phyloP scores from a whole-genome alignment of 1,284 basidiomycete species.

The Melampsora americana region DNA sequence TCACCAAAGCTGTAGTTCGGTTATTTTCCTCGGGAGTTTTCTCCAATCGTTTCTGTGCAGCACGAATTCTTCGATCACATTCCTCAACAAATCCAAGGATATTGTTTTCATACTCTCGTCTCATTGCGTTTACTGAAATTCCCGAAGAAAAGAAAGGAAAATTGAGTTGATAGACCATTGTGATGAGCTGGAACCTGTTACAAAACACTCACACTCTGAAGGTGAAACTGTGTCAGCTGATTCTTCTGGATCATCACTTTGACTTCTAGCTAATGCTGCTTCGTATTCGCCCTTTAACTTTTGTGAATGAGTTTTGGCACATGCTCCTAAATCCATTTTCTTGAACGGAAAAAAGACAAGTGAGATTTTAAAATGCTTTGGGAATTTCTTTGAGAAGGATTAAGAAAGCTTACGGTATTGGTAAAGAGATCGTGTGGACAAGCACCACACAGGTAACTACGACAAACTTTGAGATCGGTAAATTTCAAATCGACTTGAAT shows the following conservation, averaged over 20 bases:
- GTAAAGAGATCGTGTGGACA: slow-evolving; percentile 97
- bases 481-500: slow-evolving; percentile 85
- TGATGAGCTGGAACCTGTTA: background rate
- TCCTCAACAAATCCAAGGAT: slow-evolving; percentile 95
- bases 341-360: slow-evolving; percentile 54
- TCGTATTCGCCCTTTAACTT: slow-evolving; percentile 87
- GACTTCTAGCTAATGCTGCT: slow-evolving; percentile 60
- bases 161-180: background rate
- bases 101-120: slow-evolving; percentile 90
- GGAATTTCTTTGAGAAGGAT: background rate
- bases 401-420: slow-evolving; percentile 75
- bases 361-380: background rate
- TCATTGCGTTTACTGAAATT: slow-evolving; percentile 65
- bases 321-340: slow-evolving; percentile 99
- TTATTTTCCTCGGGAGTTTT: slow-evolving; percentile 99
- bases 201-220: slow-evolving; percentile 16
- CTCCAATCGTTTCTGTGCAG: slow-evolving; percentile 89
- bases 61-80: slow-evolving; percentile 90
- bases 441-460: slow-evolving; percentile 95
- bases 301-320: slow-evolving; percentile 93
- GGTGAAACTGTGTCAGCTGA: slow-evolving; percentile 35
- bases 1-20: slow-evolving; percentile 91
- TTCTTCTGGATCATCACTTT: slow-evolving; percentile 43
- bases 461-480: slow-evolving; percentile 98
- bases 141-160: background rate